Evolutionary conservation across 129 eudicot genomes (phyloP), one percentile per base, ranked within the genome.

Genomic region (Chrysanthemum lavandulifolium): DNA sequence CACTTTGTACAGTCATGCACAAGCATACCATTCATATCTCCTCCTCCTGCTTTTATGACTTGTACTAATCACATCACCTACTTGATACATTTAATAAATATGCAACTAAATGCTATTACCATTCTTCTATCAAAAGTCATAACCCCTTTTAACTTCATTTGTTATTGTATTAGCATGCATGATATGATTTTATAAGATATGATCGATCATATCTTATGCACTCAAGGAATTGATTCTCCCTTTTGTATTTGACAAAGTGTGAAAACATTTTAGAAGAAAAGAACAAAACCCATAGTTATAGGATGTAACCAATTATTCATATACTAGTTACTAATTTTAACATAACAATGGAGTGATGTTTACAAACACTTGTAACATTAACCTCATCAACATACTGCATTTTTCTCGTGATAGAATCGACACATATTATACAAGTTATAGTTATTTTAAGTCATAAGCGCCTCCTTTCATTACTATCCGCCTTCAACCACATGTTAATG

Each of bases 1-100:
- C 70, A 79, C 75, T 68, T 73, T 74, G 83, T 67, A 68, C 74
- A 73, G 79, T 73, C 79, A 79, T 67, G 74, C 75, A 73, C 75
- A 79, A 79, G 75, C 59, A 67, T 59, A 62, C 82, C 82, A 73
- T 73, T 73, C 50, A 73, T 57, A 61, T 45, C 23, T 4, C 43
- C 19, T 40, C 36, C 48, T 62, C 47, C 54, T 62, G 71, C 78
- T 63, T 78, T 73, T 64, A 68, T 76, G 74, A 27, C 50, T 59
- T 76, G 69, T 67, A 76, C 73, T 67, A 48, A 55, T 60, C 23
- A 53, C 51, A 67, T 67, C 56, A 67, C 55, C 65, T 67, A 59
- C 72, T 51, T 67, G 48, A 10, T 15, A 74, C 29, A 60, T 25
- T 25, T 45, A 15, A 59, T 10, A 23, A 23, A n/a, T 23, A 23